Conservation (phyloP, 2,329 filamentous ascomycete species). For the Fusarium continuum region DNA sequence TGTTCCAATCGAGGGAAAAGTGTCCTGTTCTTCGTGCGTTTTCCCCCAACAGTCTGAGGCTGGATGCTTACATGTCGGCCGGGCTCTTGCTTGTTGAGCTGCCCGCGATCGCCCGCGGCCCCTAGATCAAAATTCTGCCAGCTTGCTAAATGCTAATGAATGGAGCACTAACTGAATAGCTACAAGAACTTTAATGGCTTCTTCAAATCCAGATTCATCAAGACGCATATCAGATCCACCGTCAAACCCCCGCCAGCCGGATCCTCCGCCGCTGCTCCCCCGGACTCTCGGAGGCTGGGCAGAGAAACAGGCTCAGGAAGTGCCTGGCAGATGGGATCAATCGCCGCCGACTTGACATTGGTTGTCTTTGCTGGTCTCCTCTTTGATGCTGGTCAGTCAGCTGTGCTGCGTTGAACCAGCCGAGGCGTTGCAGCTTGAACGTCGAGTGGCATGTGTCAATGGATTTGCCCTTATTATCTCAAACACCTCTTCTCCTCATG, state of each 20-base stretch:
- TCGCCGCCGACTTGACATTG: slow-evolving; percentile 12
- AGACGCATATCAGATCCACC: slow-evolving; percentile 29
- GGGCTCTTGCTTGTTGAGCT: slow-evolving; percentile 12
- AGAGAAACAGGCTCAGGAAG: slow-evolving; percentile 19
- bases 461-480: neutral
- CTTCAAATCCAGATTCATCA: slow-evolving; percentile 22
- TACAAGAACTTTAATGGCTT: neutral
- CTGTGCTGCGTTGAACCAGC: slow-evolving; percentile 17
- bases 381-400: slow-evolving; percentile 15
- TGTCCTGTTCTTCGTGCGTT: neutral
- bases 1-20: neutral
- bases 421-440: slow-evolving; percentile 30
- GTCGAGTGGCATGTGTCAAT: slow-evolving; percentile 32
- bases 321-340: slow-evolving; percentile 33
- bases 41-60: slow-evolving; percentile 3
- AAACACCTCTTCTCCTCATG: neutral
- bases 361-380: slow-evolving; percentile 5
- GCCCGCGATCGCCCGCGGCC: neutral
- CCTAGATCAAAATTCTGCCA: neutral
- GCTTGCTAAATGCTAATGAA: neutral
- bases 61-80: neutral
- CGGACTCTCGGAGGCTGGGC: slow-evolving; percentile 13
- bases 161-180: neutral
- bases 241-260: neutral
- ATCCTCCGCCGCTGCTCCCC: slow-evolving; percentile 22